Percentiles rank a stretch among this genome's conserved stretches.
Evolutionary conservation across 192 early-diverging fungal genomes (phyloP).

Genomic region (Umbelopsis sp.): DNA sequence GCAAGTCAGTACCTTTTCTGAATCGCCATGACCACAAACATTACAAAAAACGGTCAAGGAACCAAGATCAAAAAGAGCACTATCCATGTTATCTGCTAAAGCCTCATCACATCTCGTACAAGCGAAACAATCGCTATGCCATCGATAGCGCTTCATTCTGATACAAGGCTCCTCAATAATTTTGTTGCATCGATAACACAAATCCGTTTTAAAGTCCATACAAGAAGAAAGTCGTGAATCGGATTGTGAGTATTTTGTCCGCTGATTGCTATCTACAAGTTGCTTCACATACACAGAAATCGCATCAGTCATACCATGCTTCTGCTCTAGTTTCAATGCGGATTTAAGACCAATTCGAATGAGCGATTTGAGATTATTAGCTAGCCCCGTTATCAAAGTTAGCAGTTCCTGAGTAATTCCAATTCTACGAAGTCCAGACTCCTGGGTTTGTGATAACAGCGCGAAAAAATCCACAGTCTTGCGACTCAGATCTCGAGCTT

Average conservation of each 20-base stretch:
- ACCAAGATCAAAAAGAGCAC: slow-evolving; percentile 3
- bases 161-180: slow-evolving; percentile 1
- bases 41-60: slow-evolving; percentile 3
- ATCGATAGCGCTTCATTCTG: slow-evolving; percentile 13
- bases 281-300: not conserved
- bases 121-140: slow-evolving; percentile 10
- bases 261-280: not conserved
- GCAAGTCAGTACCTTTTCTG: slow-evolving; percentile 7
- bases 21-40: not conserved
- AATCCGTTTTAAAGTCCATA: not conserved
- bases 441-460: slow-evolving; percentile 73
- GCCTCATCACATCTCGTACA: not conserved
- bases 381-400: slow-evolving; percentile 83
- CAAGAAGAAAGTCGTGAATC: not conserved
- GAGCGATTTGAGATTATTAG: slow-evolving; percentile 88
- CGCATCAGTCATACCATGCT: not conserved
- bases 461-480: slow-evolving; percentile 93
- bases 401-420: slow-evolving; percentile 85
- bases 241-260: not conserved
- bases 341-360: slow-evolving; percentile 88
- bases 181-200: slow-evolving; percentile 12
- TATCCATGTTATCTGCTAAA: not conserved
- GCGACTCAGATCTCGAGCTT: slow-evolving; percentile 92
- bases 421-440: slow-evolving; percentile 49
- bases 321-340: slow-evolving; percentile 66